Percentiles rank a stretch among this genome's conserved stretches.
Conservation (phyloP, 768 basidiomycete species). For the Candolleomyces eurysporus region DNA sequence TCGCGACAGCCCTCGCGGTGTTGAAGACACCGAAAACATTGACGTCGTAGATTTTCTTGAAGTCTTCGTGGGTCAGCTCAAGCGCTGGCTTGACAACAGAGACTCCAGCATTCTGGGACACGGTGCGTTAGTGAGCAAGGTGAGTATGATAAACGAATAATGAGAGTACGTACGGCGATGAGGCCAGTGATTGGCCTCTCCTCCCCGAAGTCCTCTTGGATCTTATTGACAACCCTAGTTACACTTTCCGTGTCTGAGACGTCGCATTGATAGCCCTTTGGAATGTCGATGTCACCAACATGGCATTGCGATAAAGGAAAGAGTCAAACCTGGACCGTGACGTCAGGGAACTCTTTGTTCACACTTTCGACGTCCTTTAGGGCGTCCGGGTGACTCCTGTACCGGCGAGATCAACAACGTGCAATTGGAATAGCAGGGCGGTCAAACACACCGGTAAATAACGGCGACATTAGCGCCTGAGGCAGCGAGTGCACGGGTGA, state of each 20-base stretch:
- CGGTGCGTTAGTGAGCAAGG: background rate
- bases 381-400: conserved; percentile 47
- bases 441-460: conserved; percentile 46
- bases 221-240: conserved; percentile 41
- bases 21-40: conserved; percentile 72
- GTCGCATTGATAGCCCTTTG: conserved; percentile 61
- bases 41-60: conserved; percentile 49
- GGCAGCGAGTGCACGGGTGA: conserved; percentile 48
- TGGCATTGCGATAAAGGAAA: background rate
- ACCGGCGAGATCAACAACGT: background rate
- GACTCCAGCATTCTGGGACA: conserved; percentile 54
- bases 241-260: conserved; percentile 48
- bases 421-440: background rate
- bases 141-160: background rate
- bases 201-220: conserved; percentile 36
- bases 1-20: conserved; percentile 54
- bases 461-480: conserved; percentile 61
- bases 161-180: conserved; percentile 44
- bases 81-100: conserved; percentile 62
- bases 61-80: conserved; percentile 55
- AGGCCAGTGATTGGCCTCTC: conserved; percentile 49
- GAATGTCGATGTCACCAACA: background rate
- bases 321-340: conserved; percentile 37
- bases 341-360: conserved; percentile 38
- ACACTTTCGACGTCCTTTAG: conserved; percentile 46